Evolutionary conservation across 73 alveolate genomes (phyloP).

Genomic region (Tetrahymena thermophila): DNA sequence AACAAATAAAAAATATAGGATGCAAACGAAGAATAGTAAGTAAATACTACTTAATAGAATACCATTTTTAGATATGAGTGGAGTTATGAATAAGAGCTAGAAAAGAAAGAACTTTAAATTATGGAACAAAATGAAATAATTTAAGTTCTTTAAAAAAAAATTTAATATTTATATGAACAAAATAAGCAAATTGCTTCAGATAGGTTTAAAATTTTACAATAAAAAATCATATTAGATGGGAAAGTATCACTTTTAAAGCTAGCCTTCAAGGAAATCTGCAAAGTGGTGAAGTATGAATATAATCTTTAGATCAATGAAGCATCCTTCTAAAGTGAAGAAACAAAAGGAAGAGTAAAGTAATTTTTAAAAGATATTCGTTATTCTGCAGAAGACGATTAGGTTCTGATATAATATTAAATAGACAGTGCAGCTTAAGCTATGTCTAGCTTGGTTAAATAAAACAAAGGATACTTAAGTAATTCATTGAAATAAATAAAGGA

Average conservation of each 20-base stretch:
- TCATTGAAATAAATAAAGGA: neutral
- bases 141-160: neutral
- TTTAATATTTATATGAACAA: neutral
- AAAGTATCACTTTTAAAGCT: neutral
- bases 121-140: neutral
- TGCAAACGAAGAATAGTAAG: neutral
- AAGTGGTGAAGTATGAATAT: neutral
- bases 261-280: neutral
- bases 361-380: neutral
- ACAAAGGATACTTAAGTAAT: neutral
- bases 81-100: neutral
- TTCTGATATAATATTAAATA: neutral
- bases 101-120: neutral
- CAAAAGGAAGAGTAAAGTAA: neutral
- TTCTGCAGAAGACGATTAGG: neutral
- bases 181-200: neutral
- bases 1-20: neutral
- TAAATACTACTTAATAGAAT: neutral
- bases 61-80: neutral
- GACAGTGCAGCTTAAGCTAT: neutral
- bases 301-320: neutral
- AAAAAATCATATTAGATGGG: neutral
- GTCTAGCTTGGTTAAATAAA: neutral
- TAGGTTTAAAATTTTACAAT: neutral
- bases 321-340: neutral